Base-by-base conservation (phyloP, 768 basidiomycete genomes). In the Pholiota conissans region DNA sequence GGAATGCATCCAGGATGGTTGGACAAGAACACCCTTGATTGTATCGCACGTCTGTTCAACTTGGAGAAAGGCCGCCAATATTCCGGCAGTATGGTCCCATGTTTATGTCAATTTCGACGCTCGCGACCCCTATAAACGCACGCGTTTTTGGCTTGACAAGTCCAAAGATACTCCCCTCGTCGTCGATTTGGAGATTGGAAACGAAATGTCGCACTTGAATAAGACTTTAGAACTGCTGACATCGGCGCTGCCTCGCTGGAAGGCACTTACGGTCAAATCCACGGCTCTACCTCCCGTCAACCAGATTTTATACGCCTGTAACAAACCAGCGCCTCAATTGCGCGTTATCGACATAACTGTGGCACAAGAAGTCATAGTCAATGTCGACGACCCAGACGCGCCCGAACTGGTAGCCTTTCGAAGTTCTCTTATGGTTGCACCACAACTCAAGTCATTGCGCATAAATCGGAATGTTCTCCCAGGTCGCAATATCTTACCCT, bases 21-120 rank as follows among this genome's bases (percentile, higher is more conserved):
- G 82, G 80, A 79, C 78, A 26, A 75, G 77, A 26, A 82, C 79
- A 18, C 85, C 85, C 18, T 65, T 87, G 13, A 73, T 78, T 29
- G 77, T 76, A 39, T 86, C 84, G 9, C 81, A 84, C 47, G 83
- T 86, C 39, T 87, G 84, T 63, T 75, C 79, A 3, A 71, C 77
- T 50, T 88, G 86, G 86, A 76, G 84, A 55, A 76, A 73, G 61
- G 84, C 83, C 0, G 73, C 82, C 14, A 68, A 67, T 37, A 71
- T 73, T 34, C 83, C 84, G n/a, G 70, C 75, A 20, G 75, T 84
- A 22, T 87, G 85, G 86, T 83, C 84, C 3, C 73, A 78, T 63
- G 63, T 86, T 53, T 80, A 83, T 57, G 71, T 86, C 50, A 75
- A 84, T 57, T 71, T 75, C 53, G 77, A 82, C 59, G 70, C 72